Percentiles rank a stretch among this genome's conserved stretches.
phyloP scores from a whole-genome alignment of 257 asterid genomes.

The Nicotiana otophora region DNA sequence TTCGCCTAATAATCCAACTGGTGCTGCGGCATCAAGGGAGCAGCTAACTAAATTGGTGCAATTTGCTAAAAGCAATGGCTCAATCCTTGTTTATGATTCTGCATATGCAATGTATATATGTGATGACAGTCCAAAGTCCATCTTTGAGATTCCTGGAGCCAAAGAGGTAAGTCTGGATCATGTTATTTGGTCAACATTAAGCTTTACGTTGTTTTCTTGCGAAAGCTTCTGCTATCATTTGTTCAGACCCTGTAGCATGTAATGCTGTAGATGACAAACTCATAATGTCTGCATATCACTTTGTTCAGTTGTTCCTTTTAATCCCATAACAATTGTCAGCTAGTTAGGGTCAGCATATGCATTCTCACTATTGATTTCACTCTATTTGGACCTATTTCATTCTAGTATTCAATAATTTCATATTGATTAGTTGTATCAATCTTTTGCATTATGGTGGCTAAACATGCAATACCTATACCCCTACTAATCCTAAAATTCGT shows the following conservation, averaged over 20 bases:
- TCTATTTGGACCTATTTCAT: neutral
- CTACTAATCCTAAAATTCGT: neutral
- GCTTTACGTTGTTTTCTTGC: neutral
- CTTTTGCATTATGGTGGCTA: neutral
- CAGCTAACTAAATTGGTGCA: slow-evolving; percentile 79
- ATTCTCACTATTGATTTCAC: neutral
- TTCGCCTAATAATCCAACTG: slow-evolving; percentile 99
- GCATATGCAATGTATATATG: slow-evolving; percentile 98
- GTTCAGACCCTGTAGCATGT: neutral
- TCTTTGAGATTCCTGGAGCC: slow-evolving; percentile 96
- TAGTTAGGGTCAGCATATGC: neutral
- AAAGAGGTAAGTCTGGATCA: slow-evolving; percentile 50
- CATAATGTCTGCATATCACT: neutral
- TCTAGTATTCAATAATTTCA: neutral
- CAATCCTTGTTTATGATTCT: slow-evolving; percentile 88
- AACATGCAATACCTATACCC: neutral
- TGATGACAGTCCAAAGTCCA: slow-evolving; percentile 82
- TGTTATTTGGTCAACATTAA: neutral
- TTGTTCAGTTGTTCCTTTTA: neutral
- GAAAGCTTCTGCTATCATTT: neutral
- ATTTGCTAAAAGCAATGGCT: slow-evolving; percentile 88
- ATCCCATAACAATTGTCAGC: neutral
- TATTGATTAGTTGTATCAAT: neutral
- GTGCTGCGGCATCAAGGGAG: slow-evolving; percentile 87
- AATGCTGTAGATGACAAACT: neutral